Base-by-base conservation (phyloP, 148 eudicot species). In the Heliosperma pusillum region DNA sequence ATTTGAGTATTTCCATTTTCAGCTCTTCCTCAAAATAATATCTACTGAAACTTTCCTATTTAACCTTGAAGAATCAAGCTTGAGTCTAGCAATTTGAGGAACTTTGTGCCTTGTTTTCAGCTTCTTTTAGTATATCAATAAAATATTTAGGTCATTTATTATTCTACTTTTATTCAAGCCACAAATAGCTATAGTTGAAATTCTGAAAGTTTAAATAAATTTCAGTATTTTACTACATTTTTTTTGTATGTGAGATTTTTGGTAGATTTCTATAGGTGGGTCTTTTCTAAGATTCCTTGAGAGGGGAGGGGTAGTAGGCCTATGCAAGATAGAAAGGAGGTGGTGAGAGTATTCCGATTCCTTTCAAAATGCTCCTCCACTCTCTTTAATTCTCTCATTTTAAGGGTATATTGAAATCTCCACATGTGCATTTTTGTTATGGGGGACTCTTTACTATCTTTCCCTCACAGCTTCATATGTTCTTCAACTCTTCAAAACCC, bases 201-300 rank as follows among this genome's bases (percentile, higher is more conserved):
- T 42, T 2, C 45, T 42, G 1, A 10, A 42, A 42, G 45, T 7
- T 2, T 42, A 42, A 42, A 42, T 42, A 5, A 42, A 42, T 42
- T n/a, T n/a, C n/a, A n/a, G n/a, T n/a, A n/a, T n/a, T 79, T 22
- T 9, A n/a, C 26, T 12, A 36, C 19, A 50, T 0, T 13, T 13
- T 66, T 29, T 19, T 52, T 69, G 53, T 55, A 42, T 71, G 26
- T 63, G 78, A 78, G 74, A 63, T 67, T 66, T 69, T 79, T 73
- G 75, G 27, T 79, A 74, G 73, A 76, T 81, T 76, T 77, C 57
- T 22, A 71, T 83, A 83, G 79, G 80, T 83, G 88, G 83, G 83
- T 87, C 84, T 85, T 86, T 86, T 76, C 57, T 69, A 69, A 91
- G 97, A 93, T 93, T 93, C 98, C 85, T 83, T 67, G 72, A 79